Percentiles rank a stretch among this genome's conserved stretches.
These are phyloP conservation scores for Pseudomicrostroma phylloplanum DNA, from an alignment of 1,284 basidiomycete genomes.

Conservation along the genomic window DNA sequence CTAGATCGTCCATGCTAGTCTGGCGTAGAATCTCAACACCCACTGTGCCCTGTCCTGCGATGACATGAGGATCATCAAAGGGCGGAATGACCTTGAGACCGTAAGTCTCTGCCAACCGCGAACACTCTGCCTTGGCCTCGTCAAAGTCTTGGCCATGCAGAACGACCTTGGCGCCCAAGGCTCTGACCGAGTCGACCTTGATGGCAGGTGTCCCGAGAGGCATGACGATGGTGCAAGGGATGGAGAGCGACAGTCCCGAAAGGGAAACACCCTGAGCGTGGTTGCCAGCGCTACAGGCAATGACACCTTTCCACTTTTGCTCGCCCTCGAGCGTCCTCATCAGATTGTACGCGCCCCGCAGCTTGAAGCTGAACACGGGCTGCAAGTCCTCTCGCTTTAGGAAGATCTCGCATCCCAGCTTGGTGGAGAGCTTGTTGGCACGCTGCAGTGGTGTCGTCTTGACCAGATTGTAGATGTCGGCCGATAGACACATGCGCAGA, in stretches of 20 bases:
- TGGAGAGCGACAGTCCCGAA: slow-evolving; percentile 74
- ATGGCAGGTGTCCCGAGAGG: slow-evolving; percentile 89
- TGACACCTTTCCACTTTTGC: slow-evolving; percentile 92
- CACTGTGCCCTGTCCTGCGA: slow-evolving; percentile 93
- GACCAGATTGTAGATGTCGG: slow-evolving; percentile 89
- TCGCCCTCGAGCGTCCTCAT: slow-evolving; percentile 84
- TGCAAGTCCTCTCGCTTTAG: slow-evolving; percentile 92
- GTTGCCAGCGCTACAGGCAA: slow-evolving; percentile 96
- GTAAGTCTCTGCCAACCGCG: slow-evolving; percentile 68
- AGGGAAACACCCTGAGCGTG: slow-evolving; percentile 98
- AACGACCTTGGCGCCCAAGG: slow-evolving; percentile 88
- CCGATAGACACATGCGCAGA: slow-evolving; percentile 80
- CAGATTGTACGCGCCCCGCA: slow-evolving; percentile 91
- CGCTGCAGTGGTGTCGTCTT: slow-evolving; percentile 84
- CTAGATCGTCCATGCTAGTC: slow-evolving; percentile 55
- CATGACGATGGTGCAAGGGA: slow-evolving; percentile 98
- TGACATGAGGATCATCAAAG: slow-evolving; percentile 92
- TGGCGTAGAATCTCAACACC: slow-evolving; percentile 71
- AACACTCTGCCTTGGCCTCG: slow-evolving; percentile 90
- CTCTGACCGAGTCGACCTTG: slow-evolving; percentile 87
- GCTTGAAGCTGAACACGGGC: slow-evolving; percentile 96
- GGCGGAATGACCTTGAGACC: slow-evolving; percentile 88
- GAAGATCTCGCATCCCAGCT: slow-evolving; percentile 86
- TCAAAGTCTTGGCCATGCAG: slow-evolving; percentile 90
- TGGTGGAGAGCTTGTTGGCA: slow-evolving; percentile 76